Conservation (phyloP, 2,329 filamentous ascomycete species). For the Xylariaceae sp. region DNA sequence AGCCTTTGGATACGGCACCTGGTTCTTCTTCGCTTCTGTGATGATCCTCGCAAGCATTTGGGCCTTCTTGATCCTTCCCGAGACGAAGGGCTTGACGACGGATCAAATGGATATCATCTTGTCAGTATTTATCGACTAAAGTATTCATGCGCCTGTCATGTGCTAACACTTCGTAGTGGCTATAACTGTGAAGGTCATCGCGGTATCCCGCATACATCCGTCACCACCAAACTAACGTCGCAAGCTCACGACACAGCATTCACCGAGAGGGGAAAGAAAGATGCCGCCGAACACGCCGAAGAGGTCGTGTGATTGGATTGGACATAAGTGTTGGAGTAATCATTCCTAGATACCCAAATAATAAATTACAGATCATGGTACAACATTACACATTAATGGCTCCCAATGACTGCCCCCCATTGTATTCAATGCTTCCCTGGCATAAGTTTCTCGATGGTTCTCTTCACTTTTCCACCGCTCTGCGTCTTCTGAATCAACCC, state of each 20-base stretch:
- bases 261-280: neutral
- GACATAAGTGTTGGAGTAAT: too few relatives aligned
- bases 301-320: neutral
- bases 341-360: neutral
- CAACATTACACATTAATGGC: too few relatives aligned
- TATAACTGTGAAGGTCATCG: constrained; percentile 4
- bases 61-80: constrained; percentile 3
- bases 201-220: constrained; percentile 2
- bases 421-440: constrained; percentile 21
- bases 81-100: constrained; percentile 9
- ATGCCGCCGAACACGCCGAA: constrained; percentile 1
- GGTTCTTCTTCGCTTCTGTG: constrained; percentile 53
- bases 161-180: neutral
- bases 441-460: constrained; percentile 20
- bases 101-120: neutral
- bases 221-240: constrained; percentile 1
- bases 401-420: neutral
- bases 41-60: constrained; percentile 25
- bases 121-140: too few relatives aligned
- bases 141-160: too few relatives aligned
- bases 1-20: constrained; percentile 44
- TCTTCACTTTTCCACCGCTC: constrained; percentile 16
- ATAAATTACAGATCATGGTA: too few relatives aligned
- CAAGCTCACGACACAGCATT: constrained; percentile 1
- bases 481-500: constrained; percentile 6